Evolutionary conservation across 2,329 filamentous ascomycete genomes (phyloP).

Genomic region (Diaporthe caulivora): DNA sequence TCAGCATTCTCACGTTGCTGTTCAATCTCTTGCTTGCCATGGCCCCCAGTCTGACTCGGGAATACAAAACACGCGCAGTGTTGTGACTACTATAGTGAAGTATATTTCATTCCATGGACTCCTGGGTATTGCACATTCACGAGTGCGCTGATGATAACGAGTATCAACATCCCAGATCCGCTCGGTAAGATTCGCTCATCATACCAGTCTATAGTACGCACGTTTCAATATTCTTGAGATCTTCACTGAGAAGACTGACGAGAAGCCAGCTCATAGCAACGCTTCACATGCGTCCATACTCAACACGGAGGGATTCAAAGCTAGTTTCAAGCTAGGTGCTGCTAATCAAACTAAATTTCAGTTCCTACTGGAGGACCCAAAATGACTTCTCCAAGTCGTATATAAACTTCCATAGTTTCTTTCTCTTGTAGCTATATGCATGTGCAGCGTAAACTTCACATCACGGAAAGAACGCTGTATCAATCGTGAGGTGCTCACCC

Average conservation of each 20-base stretch:
- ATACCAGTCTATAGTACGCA: not conserved
- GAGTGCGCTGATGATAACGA: not conserved
- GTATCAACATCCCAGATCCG: not conserved
- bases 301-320: not conserved
- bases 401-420: not conserved
- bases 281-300: not conserved
- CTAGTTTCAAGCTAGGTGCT: not conserved
- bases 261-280: too few species aligned
- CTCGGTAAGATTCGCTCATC: not conserved
- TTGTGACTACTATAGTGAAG: not conserved
- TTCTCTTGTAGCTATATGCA: not conserved
- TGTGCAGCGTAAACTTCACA: not conserved
- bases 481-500: not conserved
- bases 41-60: not conserved
- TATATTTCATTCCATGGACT: not conserved
- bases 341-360: not conserved
- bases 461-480: too few species aligned
- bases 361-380: not conserved
- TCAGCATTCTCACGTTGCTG: not conserved
- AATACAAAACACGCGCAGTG: not conserved
- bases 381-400: not conserved
- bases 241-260: too few species aligned
- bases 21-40: not conserved
- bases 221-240: not conserved
- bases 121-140: not conserved